Base-by-base conservation (phyloP, 345 rosid species). In the Rhodomyrtus tomentosa region DNA sequence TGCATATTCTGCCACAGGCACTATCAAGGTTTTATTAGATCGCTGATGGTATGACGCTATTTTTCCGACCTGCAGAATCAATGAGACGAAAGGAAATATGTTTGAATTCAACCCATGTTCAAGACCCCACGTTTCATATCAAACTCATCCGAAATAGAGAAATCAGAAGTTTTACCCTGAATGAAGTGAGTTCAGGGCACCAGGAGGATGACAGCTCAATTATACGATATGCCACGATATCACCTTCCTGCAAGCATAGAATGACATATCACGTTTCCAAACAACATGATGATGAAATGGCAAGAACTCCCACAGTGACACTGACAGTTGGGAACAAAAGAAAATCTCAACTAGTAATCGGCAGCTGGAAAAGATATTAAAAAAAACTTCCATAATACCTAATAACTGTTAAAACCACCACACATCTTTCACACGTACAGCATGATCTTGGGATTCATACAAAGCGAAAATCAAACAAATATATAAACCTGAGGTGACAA, bases 181-280 rank as follows among this genome's bases (percentile, higher is more conserved):
- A 96, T 62, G 95, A 87, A 50, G 99, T 90, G 82, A 92, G 87
- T 89, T 96, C 99, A 12, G 99, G 99, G 52, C 96, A 95, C 99
- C 99, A 96, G 84, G 94, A 93, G 27, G 94, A 91, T 81, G 99
- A 90, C 55, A 98, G 91, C 91, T 98, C 98, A 88, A 98, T 89
- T 56, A 96, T 84, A 50, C 95, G 95, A 89, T 98, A 98, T 38
- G 99, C 99, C 79, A 98, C 91, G 45, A 95, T 88, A 88, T 96
- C 98, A 40, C 96, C 99, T 90, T 87, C 95, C 99, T 98, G 94
- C 90, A 91, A 86, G 50, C 80, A 68, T 68, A 68, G 45, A 68
- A 68, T 68, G 76, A 18, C 76, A 68, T 29, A 62, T 68, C 24
- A 68, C 45, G 21, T 68, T 62, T 68, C 45, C 76, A 32, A 18